Percentiles rank a stretch among this genome's conserved stretches.
phyloP scores from a whole-genome alignment of 1,284 basidiomycete species.

The Psilocybe mexicana region DNA sequence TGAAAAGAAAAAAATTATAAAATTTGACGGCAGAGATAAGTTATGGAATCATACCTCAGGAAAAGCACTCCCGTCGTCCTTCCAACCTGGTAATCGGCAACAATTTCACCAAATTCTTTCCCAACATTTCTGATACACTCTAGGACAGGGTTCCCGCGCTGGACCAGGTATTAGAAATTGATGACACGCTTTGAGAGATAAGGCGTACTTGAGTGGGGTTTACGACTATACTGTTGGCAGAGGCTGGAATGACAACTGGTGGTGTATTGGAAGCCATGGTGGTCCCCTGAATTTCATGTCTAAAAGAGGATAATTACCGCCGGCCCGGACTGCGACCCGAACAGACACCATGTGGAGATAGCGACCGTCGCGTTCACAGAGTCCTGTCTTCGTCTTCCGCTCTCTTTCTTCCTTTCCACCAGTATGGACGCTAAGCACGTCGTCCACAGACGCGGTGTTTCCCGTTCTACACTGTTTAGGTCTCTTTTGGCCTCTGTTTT shows the following conservation, averaged over 20 bases:
- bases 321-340: not conserved
- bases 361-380: constrained; percentile 6
- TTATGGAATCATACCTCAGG: constrained; percentile 61
- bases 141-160: constrained; percentile 90
- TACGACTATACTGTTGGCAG: constrained; percentile 78
- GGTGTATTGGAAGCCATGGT: constrained; percentile 32
- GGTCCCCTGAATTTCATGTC: constrained; percentile 12
- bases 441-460: constrained; percentile 12
- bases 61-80: constrained; percentile 93
- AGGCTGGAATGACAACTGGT: constrained; percentile 68
- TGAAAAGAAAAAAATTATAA: constrained; percentile 32
- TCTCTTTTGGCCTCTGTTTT: constrained; percentile 22
- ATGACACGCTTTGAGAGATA: not conserved
- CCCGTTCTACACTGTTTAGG: constrained; percentile 19
- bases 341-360: constrained; percentile 6
- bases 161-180: constrained; percentile 4
- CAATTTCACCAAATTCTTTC: constrained; percentile 94
- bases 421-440: constrained; percentile 30
- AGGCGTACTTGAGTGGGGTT: constrained; percentile 47
- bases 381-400: not conserved
- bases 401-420: constrained; percentile 7
- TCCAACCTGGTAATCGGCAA: constrained; percentile 94
- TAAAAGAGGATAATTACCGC: constrained; percentile 12
- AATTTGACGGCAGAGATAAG: not conserved
- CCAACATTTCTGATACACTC: constrained; percentile 84